Base-by-base conservation (phyloP, 2,329 filamentous ascomycete genomes). In the Metarhizium humberi region DNA sequence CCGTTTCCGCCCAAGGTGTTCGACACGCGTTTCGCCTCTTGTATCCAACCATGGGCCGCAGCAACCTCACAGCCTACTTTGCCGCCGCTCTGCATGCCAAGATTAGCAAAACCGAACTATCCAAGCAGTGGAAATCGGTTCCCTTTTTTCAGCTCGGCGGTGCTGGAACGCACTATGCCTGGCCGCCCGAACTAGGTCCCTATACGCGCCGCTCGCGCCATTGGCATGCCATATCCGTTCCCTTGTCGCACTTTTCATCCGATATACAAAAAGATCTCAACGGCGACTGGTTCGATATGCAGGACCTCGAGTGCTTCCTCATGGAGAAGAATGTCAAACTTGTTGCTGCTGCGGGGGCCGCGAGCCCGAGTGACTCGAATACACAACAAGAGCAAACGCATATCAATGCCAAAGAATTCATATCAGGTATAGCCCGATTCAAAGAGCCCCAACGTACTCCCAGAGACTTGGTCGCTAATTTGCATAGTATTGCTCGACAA, bases 141-240 rank as follows among this genome's bases (percentile, higher is more conserved):
- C 84, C 86, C 0, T 84, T 86, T 55, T 75, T 84, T 45, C 74
- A 82, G 59, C 71, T 89, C 45, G 86, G 86, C 3, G 84, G 84
- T 3, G 79, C 84, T 0, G 86, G 86, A 0, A 85, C 82, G 0
- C 59, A 60, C 48, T 60, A 56, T 42, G 18, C 57, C 14, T 52
- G 51, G 53, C 36, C 52, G 20, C 52, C 52, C 0, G 52, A 54
- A 30, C 25, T 43, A 3, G 52, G 52, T 11, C 54, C 48, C 16
- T 53, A 38, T 42, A 53, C 29, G 14, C 51, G 48, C 13, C 36
- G 25, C 7, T 50, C 16, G 6, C 52, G 50, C n/a, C 32, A 53
- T 25, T 48, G 54, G 48, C 51, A 46, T 25, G 56, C 53, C 14
- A 51, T 59, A n/a, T 34, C 32, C 1, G 55, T 60, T 11, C 54